phyloP scores from a whole-genome alignment of 257 asterid species.

The Oldenlandia corymbosa region DNA sequence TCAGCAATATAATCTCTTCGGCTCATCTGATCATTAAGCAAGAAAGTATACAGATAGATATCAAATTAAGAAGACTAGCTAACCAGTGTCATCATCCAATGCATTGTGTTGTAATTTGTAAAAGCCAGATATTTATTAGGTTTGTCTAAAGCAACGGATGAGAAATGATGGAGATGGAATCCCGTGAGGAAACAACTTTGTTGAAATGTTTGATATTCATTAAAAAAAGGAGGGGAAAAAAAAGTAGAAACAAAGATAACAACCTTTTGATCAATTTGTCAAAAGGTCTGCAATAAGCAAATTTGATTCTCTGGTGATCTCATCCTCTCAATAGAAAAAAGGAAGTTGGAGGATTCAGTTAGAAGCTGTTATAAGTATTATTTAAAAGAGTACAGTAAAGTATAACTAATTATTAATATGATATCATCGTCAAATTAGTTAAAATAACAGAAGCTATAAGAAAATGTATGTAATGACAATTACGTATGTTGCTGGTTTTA shows the following conservation, averaged over 20 bases:
- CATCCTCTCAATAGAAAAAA: background rate
- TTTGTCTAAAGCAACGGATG: background rate
- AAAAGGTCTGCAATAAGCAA: conserved; percentile 17
- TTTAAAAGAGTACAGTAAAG: too few relatives aligned
- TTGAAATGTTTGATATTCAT: background rate
- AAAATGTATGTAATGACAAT: too few relatives aligned
- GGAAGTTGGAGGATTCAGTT: conserved; percentile 9
- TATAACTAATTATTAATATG: too few relatives aligned
- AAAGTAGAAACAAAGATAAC: conserved; percentile 1
- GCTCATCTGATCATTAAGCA: too few relatives aligned
- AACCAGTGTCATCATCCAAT: too few relatives aligned
- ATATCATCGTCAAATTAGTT: too few relatives aligned
- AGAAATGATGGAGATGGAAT: background rate
- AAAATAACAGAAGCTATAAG: too few relatives aligned
- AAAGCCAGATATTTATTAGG: background rate
- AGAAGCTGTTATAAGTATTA: conserved; percentile 1
- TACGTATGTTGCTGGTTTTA: too few relatives aligned
- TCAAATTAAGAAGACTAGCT: too few relatives aligned
- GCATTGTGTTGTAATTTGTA: background rate
- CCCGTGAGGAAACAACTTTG: conserved; percentile 12
- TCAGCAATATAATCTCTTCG: too few relatives aligned
- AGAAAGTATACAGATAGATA: too few relatives aligned
- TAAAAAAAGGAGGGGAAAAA: background rate
- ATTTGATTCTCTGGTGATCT: background rate
- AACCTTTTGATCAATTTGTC: conserved; percentile 17